These are phyloP conservation scores for Cyberlindnera mycetangii DNA, from an alignment of 805 yeast species.

Conservation along the genomic window DNA sequence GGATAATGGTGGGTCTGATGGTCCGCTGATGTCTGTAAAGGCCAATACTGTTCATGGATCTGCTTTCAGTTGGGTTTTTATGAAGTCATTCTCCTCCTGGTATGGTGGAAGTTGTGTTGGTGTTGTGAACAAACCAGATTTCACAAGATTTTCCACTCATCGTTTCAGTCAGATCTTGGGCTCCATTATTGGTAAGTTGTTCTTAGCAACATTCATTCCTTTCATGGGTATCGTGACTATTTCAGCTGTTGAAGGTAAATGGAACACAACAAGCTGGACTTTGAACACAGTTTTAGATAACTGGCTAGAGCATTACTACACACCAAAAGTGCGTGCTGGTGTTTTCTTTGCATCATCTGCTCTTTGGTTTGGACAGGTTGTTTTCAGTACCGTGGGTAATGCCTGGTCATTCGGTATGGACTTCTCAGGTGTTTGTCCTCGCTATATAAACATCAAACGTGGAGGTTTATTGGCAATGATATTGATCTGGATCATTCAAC, in stretches of 20 bases:
- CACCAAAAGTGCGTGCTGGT: slow-evolving; percentile 36
- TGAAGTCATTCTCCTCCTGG: slow-evolving; percentile 39
- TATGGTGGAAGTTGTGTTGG: slow-evolving; percentile 37
- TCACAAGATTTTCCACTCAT: slow-evolving; percentile 34
- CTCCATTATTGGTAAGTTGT: slow-evolving; percentile 28
- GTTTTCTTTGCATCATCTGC: slow-evolving; percentile 33
- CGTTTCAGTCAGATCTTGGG: slow-evolving; percentile 29
- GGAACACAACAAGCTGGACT: slow-evolving; percentile 35
- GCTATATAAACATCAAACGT: slow-evolving; percentile 31
- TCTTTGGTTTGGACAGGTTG: slow-evolving; percentile 7
- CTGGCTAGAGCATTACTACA: slow-evolving; percentile 36
- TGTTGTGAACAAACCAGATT: slow-evolving; percentile 39
- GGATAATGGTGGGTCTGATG: slow-evolving; percentile 22
- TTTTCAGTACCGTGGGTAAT: slow-evolving; percentile 17
- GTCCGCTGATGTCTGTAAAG: slow-evolving; percentile 9
- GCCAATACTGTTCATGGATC: slow-evolving; percentile 11
- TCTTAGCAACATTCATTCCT: slow-evolving; percentile 36
- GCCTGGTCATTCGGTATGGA: slow-evolving; percentile 33
- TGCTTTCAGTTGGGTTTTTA: slow-evolving; percentile 36
- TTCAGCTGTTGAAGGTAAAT: slow-evolving; percentile 31
- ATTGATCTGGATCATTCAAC: slow-evolving; percentile 33
- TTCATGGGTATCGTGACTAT: slow-evolving; percentile 38
- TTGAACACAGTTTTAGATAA: slow-evolving; percentile 34
- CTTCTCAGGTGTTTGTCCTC: slow-evolving; percentile 24
- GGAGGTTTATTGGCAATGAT: slow-evolving; percentile 32